Evolutionary conservation across 768 basidiomycete species (phyloP), one percentile per base, ranked within the genome.

Genomic region (Boletus patriciae): DNA sequence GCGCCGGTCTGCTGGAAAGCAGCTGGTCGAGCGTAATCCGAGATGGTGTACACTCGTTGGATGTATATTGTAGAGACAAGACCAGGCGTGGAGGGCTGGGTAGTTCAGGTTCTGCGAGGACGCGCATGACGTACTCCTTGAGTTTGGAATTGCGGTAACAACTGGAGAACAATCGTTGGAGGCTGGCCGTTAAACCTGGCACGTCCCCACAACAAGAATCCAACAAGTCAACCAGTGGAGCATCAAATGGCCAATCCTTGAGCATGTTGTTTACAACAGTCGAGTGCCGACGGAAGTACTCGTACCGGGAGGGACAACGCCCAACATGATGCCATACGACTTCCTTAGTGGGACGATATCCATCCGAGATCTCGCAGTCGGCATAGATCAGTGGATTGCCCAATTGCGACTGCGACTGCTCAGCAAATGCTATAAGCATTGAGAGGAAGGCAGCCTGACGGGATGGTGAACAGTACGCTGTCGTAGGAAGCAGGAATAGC

Each of bases 361-460:
- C 64, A 11, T 58, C 55, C 16, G 18, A 40, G 29, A 63, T 41
- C 36, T 55, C 50, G 57, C 49, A 58, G 33, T 41, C 44, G 10
- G 25, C 31, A 33, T 60, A 40, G 8, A 23, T 37, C 10, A 46
- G 61, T 37, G 52, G 52, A 27, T 46, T 4, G 3, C n/a, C 44
- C 1, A 12, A 9, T 15, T 23, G n/a, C 25, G 60, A 45, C 11
- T 51, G 51, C 13, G 52, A 11, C 23, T 57, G 46, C 11, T 58
- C 46, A 3, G 59, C 53, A 43, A 75, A 73, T 6, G 75, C 62
- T 10, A 76, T 34, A 0, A 76, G 47, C 19, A 70, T 66, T 0
- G 66, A 62, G n/a, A 72, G 54, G 38, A 72, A 61, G 11, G 50
- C 49, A 1, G 46, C 33, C 4, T 52, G 45, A 16, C 43, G 21